Base-by-base conservation (phyloP, 2,329 filamentous ascomycete genomes). In the Beauveria sp. region DNA sequence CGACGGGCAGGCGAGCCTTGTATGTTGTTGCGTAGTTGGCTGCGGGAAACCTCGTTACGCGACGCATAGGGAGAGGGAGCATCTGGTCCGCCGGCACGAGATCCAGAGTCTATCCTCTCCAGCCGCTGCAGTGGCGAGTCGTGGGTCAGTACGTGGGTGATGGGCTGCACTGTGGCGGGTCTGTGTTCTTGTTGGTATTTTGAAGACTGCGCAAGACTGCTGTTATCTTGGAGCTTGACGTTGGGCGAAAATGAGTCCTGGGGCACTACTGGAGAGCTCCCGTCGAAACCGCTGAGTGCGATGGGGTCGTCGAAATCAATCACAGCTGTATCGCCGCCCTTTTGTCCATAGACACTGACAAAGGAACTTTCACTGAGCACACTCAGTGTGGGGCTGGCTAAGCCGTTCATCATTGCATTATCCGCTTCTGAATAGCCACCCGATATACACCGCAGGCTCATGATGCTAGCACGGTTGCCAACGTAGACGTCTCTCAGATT, bases 361-460 rank as follows among this genome's bases (percentile, higher is more conserved):
- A 89, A 88, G 0, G 85, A 88, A 68, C 85, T 88, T 70, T 88
- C 85, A 65, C 85, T 88, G 63, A 89, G 71, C 14, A 88, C 76
- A 64, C 86, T 88, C 55, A 88, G 72, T 40, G 79, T 81, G 3
- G 86, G 85, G 65, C 85, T 89, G 30, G 75, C 76, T 62, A 83
- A 67, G 48, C 75, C 76, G 30, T 68, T 74, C 70, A 55, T 66
- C 58, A 18, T 70, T 67, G 26, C 68, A 26, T 75, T 72, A 16
- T 70, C 69, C 2, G 69, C 67, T 34, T 76, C 77, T 6, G 67
- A 70, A 24, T 71, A 72, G 7, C 72, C 72, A 53, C 82, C 80
- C 0, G 73, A 73, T 40, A 80, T 70, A 22, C 78, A 78, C 1
- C 80, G 77, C 28, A 86, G 69, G 63, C 79, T 84, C 26, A 79